These are phyloP conservation scores for Pseudocercospora pini-densiflorae DNA, from an alignment of 2,329 filamentous ascomycete genomes.

Conservation along the genomic window DNA sequence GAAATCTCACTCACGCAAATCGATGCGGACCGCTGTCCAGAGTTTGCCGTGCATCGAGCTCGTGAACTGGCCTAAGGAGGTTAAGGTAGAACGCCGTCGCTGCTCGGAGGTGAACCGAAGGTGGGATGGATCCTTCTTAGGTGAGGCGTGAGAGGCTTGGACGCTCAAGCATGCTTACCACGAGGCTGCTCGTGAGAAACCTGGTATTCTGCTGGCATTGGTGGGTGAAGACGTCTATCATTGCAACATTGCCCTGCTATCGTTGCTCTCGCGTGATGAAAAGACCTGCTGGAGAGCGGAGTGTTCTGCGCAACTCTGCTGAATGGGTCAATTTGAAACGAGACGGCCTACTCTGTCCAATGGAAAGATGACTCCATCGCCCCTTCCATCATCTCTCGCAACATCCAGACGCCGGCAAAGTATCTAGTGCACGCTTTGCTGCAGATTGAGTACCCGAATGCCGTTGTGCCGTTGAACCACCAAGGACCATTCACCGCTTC, in stretches of 20 bases:
- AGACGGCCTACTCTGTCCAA: not conserved
- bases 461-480: conserved; percentile 7
- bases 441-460: conserved; percentile 5
- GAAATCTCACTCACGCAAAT: conserved; percentile 4
- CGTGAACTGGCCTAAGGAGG: not conserved
- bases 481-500: conserved; percentile 1
- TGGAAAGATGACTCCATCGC: not conserved
- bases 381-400: conserved; percentile 2
- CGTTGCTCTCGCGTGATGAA: not conserved
- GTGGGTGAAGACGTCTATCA: not conserved
- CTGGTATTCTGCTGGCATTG: not conserved
- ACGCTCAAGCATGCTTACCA: conserved; percentile 7
- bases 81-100: not conserved
- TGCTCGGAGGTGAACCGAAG: not conserved
- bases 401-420: not conserved
- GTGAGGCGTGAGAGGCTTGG: conserved; percentile 3
- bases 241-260: not conserved
- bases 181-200: conserved; percentile 13
- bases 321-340: not conserved
- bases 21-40: not conserved
- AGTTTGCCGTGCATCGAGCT: conserved; percentile 1
- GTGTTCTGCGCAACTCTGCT: not conserved
- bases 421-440: conserved; percentile 7
- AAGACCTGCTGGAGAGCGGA: not conserved
- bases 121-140: not conserved